phyloP scores from a whole-genome alignment of 176 grass and related monocot genomes.

The Lolium multiflorum region DNA sequence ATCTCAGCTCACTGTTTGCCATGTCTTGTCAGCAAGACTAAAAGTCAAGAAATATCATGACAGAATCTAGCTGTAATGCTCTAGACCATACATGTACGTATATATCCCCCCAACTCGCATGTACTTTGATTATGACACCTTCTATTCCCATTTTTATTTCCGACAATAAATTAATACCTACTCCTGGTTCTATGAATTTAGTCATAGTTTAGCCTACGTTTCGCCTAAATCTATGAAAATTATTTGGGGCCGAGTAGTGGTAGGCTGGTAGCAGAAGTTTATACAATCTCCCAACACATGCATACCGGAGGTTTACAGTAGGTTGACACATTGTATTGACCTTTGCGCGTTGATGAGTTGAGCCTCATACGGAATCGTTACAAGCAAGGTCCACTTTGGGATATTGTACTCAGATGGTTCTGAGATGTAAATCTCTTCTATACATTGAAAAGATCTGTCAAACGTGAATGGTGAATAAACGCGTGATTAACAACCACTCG shows the following conservation, averaged over 20 bases:
- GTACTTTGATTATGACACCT: slow-evolving; percentile 30
- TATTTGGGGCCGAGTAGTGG: too few relatives aligned
- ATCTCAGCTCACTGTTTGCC: neutral
- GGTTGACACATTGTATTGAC: neutral
- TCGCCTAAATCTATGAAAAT: too few relatives aligned
- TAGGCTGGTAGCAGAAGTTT: neutral
- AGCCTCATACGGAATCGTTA: neutral
- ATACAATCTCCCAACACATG: neutral
- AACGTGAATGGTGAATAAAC: neutral
- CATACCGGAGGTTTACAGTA: neutral
- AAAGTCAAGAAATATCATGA: slow-evolving; percentile 37
- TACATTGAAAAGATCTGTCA: neutral
- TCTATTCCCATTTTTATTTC: neutral
- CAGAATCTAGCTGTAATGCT: neutral
- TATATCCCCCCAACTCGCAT: slow-evolving; percentile 10
- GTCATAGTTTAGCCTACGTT: too few relatives aligned
- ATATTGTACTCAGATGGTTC: neutral
- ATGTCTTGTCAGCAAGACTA: neutral
- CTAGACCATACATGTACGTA: slow-evolving; percentile 9
- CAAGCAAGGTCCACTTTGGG: neutral
- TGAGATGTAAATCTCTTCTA: neutral
- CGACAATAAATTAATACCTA: too few relatives aligned
- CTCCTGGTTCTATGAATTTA: too few relatives aligned
- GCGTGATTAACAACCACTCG: neutral
- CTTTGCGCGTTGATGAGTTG: neutral